phyloP scores from a whole-genome alignment of 495 filamentous ascomycete species.

The Annulohypoxylon nitens region DNA sequence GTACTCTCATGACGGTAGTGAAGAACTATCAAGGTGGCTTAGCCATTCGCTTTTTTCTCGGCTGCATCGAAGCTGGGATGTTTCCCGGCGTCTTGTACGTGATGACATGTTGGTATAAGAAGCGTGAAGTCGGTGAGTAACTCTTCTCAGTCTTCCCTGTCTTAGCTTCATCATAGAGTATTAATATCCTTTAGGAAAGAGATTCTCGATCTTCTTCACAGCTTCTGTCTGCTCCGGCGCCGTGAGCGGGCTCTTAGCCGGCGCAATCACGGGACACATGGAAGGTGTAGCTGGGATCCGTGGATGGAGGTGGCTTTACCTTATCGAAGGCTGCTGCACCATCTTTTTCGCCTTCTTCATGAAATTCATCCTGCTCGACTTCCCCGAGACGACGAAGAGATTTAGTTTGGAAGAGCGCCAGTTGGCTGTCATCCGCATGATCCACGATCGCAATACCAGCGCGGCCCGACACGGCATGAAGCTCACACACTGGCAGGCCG shows the following conservation, averaged over 20 bases:
- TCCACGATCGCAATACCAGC: slow-evolving; percentile 46
- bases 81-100: slow-evolving; percentile 65
- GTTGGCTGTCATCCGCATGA: slow-evolving; percentile 51
- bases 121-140: slow-evolving; percentile 58
- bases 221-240: slow-evolving; percentile 64
- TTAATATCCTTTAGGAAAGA: slow-evolving; percentile 42
- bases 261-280: slow-evolving; percentile 54
- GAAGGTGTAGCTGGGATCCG: slow-evolving; percentile 57
- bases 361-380: slow-evolving; percentile 68
- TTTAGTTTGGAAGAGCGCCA: slow-evolving; percentile 32
- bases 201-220: slow-evolving; percentile 66
- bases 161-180: no score
- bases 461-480: slow-evolving; percentile 24
- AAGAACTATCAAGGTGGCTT: slow-evolving; percentile 60
- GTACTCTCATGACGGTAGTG: slow-evolving; percentile 57
- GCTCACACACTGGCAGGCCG: slow-evolving; percentile 50
- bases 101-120: slow-evolving; percentile 66
- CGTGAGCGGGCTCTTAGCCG: slow-evolving; percentile 64
- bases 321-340: slow-evolving; percentile 68
- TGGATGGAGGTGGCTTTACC: slow-evolving; percentile 65
- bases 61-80: slow-evolving; percentile 69
- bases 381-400: slow-evolving; percentile 49
- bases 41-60: slow-evolving; percentile 67
- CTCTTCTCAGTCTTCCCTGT: not conserved
- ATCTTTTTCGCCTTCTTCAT: slow-evolving; percentile 62